These are phyloP conservation scores for Trichoderma gamsii DNA, from an alignment of 495 filamentous ascomycete species.

Conservation along the genomic window DNA sequence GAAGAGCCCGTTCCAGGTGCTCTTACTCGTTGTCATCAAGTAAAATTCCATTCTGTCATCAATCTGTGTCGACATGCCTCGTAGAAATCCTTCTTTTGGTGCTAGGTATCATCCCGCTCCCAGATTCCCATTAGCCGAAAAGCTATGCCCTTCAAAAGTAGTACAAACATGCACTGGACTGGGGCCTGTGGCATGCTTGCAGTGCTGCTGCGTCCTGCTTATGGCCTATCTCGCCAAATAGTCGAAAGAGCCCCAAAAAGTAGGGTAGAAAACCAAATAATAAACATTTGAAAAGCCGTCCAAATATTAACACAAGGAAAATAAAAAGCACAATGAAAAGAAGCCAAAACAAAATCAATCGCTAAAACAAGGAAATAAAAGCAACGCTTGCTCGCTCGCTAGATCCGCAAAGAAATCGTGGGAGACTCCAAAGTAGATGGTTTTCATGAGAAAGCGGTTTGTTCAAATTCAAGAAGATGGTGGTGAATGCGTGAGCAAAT, in stretches of 20 bases:
- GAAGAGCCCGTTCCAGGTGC: slow-evolving; percentile 10
- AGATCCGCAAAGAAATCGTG: slow-evolving; percentile 18
- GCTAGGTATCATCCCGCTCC: background rate
- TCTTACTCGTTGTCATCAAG: background rate
- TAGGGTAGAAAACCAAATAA: slow-evolving; percentile 16
- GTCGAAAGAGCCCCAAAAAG: slow-evolving; percentile 14
- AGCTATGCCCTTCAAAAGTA: slow-evolving; percentile 15
- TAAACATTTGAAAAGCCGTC: slow-evolving; percentile 17
- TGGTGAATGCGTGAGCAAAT: slow-evolving; percentile 9
- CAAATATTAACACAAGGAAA: slow-evolving; percentile 13
- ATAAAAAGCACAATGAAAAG: background rate
- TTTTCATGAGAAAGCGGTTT: slow-evolving; percentile 18
- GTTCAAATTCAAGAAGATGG: slow-evolving; percentile 10
- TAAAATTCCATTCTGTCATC: slow-evolving; percentile 3
- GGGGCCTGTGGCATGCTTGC: slow-evolving; percentile 13
- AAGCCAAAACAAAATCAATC: slow-evolving; percentile 16
- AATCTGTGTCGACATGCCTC: slow-evolving; percentile 12
- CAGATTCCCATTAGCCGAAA: slow-evolving; percentile 10
- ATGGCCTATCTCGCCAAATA: slow-evolving; percentile 15
- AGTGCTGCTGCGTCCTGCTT: slow-evolving; percentile 7
- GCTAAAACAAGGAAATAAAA: slow-evolving; percentile 16
- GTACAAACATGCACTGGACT: slow-evolving; percentile 13
- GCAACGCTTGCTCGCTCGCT: slow-evolving; percentile 27
- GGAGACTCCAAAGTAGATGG: slow-evolving; percentile 16
- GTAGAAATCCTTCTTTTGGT: background rate